Conservation (phyloP, 805 yeast species). For the Candida piceae region DNA sequence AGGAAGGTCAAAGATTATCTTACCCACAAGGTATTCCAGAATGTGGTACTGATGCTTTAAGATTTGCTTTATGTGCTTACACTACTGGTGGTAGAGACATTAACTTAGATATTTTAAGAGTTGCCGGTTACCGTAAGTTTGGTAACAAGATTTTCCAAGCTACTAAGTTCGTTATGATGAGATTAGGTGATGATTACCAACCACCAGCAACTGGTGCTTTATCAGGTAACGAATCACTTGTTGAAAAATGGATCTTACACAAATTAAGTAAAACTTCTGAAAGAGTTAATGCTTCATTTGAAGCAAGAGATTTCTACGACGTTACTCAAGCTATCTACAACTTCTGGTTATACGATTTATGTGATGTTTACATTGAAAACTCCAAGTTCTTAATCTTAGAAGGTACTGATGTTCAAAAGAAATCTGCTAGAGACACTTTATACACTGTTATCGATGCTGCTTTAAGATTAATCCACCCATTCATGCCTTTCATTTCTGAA, state of each 20-base stretch:
- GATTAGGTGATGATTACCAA: constrained; percentile 80
- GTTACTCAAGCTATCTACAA: constrained; percentile 84
- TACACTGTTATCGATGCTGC: constrained; percentile 93
- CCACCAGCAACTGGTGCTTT: constrained; percentile 64
- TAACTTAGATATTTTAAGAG: constrained; percentile 91
- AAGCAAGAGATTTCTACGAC: constrained; percentile 82
- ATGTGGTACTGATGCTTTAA: constrained; percentile 98
- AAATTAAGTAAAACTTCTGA: constrained; percentile 69
- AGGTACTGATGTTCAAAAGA: constrained; percentile 79
- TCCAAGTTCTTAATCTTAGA: constrained; percentile 89
- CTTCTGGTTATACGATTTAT: constrained; percentile 90
- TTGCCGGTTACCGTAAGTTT: constrained; percentile 98
- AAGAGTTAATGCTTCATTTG: constrained; percentile 60
- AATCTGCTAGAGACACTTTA: constrained; percentile 89
- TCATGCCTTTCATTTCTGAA: constrained; percentile 96
- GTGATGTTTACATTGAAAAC: constrained; percentile 98
- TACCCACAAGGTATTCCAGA: constrained; percentile 98
- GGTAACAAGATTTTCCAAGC: constrained; percentile 99
- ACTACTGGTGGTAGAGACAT: constrained; percentile 99
- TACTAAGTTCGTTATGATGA: constrained; percentile 90
- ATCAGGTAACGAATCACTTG: constrained; percentile 81
- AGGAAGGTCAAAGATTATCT: constrained; percentile 78
- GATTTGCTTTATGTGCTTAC: constrained; percentile 97
- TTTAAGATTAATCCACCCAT: constrained; percentile 88
- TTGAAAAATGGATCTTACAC: constrained; percentile 95